Evolutionary conservation across 345 rosid genomes (phyloP).

Genomic region (Kernera saxatilis): DNA sequence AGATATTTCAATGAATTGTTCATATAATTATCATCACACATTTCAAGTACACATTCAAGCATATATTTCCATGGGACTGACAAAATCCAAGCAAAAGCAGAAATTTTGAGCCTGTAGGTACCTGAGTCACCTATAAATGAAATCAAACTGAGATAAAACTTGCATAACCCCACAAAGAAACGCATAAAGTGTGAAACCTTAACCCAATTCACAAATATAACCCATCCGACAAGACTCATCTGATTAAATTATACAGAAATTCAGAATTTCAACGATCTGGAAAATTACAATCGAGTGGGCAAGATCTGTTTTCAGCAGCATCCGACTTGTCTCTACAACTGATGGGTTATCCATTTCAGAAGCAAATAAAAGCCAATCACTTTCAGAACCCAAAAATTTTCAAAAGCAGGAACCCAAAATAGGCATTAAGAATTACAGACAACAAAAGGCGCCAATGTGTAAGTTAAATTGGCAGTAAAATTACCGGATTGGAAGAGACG

Average conservation of each 20-base stretch:
- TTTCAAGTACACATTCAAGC: neutral
- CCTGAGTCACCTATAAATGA: neutral
- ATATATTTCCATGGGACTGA: neutral
- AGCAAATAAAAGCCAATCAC: neutral
- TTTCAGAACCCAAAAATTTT: neutral
- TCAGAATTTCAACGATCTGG: neutral
- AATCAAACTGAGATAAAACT: neutral
- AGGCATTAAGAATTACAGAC: neutral
- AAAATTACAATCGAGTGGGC: neutral
- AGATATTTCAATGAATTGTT: too few relatives aligned
- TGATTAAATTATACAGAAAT: neutral
- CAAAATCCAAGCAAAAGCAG: neutral
- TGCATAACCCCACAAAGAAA: neutral
- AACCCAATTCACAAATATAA: neutral
- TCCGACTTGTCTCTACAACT: neutral
- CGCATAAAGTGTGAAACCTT: neutral
- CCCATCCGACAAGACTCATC: neutral
- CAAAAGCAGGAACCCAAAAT: neutral
- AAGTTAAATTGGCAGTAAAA: neutral
- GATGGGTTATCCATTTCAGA: neutral
- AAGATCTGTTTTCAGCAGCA: neutral
- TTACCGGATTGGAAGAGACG: slow-evolving; percentile 70
- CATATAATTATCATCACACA: too few relatives aligned
- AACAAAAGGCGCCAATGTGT: neutral
- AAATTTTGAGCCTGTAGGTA: neutral